Conservation (phyloP, 495 filamentous ascomycete genomes). For the Schizothecium vesticola region DNA sequence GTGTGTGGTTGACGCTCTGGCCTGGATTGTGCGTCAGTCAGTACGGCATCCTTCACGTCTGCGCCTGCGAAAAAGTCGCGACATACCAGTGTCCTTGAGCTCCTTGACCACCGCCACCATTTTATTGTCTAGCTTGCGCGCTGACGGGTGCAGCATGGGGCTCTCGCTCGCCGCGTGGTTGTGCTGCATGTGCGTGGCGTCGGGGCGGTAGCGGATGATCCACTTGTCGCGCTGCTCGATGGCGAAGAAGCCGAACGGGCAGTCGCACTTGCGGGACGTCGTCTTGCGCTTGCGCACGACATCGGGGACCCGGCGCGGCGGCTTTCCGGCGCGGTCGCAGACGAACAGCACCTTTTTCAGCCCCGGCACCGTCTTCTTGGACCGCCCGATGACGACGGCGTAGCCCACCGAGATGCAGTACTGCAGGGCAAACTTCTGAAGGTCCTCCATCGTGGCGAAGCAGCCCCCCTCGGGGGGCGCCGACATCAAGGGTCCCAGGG, state of each 20-base stretch:
- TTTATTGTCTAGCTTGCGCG: slow-evolving; percentile 52
- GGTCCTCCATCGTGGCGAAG: slow-evolving; percentile 49
- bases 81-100: slow-evolving; percentile 50
- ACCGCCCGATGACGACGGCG: slow-evolving; percentile 53
- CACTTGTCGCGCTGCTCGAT: slow-evolving; percentile 53
- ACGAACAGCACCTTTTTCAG: slow-evolving; percentile 56
- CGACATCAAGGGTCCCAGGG: slow-evolving; percentile 47
- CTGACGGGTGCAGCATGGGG: slow-evolving; percentile 50
- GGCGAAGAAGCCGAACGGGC: slow-evolving; percentile 54
- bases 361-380: slow-evolving; percentile 52
- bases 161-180: slow-evolving; percentile 55
- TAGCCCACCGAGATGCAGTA: slow-evolving; percentile 55
- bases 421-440: slow-evolving; percentile 47
- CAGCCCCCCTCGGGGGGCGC: slow-evolving; percentile 51
- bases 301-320: slow-evolving; percentile 46
- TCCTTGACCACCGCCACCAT: slow-evolving; percentile 53
- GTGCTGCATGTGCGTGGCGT: slow-evolving; percentile 44
- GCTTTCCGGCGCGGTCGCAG: slow-evolving; percentile 52
- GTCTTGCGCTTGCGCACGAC: slow-evolving; percentile 52
- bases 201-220: slow-evolving; percentile 51
- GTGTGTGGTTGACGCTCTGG: slow-evolving; percentile 49
- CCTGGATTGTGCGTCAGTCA: slow-evolving; percentile 29
- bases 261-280: slow-evolving; percentile 53
- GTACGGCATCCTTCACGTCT: background rate
- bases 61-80: background rate